Conservation (phyloP, 2,329 filamentous ascomycete species). For the Alternaria sp. region DNA sequence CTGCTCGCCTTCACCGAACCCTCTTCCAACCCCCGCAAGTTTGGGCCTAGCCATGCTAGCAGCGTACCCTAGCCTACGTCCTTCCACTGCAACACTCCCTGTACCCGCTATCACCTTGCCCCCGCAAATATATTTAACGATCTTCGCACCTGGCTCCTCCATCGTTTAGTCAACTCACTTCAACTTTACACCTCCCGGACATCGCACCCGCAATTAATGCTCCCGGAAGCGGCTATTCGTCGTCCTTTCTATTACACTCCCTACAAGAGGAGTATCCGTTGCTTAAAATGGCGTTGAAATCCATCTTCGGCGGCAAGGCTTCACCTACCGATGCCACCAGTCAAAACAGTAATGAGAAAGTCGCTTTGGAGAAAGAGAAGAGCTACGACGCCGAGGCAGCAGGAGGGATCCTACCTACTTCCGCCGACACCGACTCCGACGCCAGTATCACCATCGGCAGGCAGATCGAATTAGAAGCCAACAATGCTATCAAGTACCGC, state of each 20-base stretch:
- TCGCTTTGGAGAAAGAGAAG: conserved; percentile 25
- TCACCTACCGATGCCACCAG: conserved; percentile 23
- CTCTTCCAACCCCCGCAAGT: conserved; percentile 27
- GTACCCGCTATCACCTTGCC: conserved; percentile 14
- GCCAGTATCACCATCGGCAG: conserved; percentile 61
- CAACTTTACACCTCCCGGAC: conserved; percentile 1
- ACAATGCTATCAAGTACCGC: conserved; percentile 85
- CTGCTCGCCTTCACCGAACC: conserved; percentile 25
- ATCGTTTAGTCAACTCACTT: conserved; percentile 2
- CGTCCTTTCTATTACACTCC: conserved; percentile 51
- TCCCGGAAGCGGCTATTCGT: conserved; percentile 40
- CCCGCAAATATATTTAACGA: conserved; percentile 20
- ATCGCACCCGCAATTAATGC: conserved; percentile 49
- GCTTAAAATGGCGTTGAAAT: conserved; percentile 61
- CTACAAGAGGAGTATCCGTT: conserved; percentile 56
- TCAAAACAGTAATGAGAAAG: conserved; percentile 24
- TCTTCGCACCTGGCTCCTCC: conserved; percentile 6
- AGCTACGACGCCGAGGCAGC: conserved; percentile 42
- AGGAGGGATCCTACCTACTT: conserved; percentile 50
- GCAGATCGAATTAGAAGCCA: conserved; percentile 80
- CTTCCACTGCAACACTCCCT: conserved; percentile 7
- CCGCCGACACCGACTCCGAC: conserved; percentile 43
- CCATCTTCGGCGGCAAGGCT: conserved; percentile 33
- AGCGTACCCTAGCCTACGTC: conserved; percentile 3
- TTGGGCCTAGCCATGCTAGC: conserved; percentile 14